Evolutionary conservation across 1,139 yeast genomes (phyloP).

Genomic region (Debaryomycetaceae sp.): DNA sequence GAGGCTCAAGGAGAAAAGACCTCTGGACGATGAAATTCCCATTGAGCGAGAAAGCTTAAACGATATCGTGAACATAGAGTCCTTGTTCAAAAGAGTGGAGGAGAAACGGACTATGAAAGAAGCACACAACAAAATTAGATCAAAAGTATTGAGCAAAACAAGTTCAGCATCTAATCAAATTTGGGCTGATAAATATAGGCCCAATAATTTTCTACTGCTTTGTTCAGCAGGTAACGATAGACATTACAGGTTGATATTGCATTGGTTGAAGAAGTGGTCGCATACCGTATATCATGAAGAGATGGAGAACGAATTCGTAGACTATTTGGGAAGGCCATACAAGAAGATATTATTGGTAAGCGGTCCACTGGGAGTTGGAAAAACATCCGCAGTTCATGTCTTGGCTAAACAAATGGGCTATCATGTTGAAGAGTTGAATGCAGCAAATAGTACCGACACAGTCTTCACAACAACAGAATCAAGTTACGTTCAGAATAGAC

Average conservation of each 20-base stretch:
- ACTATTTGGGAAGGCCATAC: slow-evolving; percentile 68
- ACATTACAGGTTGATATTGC: slow-evolving; percentile 64
- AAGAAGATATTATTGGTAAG: slow-evolving; percentile 68
- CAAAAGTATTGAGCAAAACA: slow-evolving; percentile 2
- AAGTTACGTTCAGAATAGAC: slow-evolving; percentile 9
- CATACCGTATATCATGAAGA: slow-evolving; percentile 56
- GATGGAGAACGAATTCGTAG: slow-evolving; percentile 22
- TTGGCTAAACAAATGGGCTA: slow-evolving; percentile 82
- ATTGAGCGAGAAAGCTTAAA: neutral
- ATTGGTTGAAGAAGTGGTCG: slow-evolving; percentile 85
- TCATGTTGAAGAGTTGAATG: slow-evolving; percentile 79
- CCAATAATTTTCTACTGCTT: slow-evolving; percentile 54
- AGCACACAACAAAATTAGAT: slow-evolving; percentile 11
- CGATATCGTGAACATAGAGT: slow-evolving; percentile 25
- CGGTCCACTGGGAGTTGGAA: slow-evolving; percentile 97
- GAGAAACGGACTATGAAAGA: slow-evolving; percentile 20
- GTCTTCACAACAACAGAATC: slow-evolving; percentile 23
- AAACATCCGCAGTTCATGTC: slow-evolving; percentile 84
- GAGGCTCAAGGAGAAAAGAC: neutral
- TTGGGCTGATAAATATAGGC: slow-evolving; percentile 87
- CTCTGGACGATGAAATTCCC: slow-evolving; percentile 4
- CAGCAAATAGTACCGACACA: slow-evolving; percentile 63
- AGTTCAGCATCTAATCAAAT: slow-evolving; percentile 17
- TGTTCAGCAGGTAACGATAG: slow-evolving; percentile 81
- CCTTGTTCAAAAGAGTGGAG: slow-evolving; percentile 26